Conservation (phyloP, 2,329 filamentous ascomycete species). For the Pseudogymnoascus sp. region DNA sequence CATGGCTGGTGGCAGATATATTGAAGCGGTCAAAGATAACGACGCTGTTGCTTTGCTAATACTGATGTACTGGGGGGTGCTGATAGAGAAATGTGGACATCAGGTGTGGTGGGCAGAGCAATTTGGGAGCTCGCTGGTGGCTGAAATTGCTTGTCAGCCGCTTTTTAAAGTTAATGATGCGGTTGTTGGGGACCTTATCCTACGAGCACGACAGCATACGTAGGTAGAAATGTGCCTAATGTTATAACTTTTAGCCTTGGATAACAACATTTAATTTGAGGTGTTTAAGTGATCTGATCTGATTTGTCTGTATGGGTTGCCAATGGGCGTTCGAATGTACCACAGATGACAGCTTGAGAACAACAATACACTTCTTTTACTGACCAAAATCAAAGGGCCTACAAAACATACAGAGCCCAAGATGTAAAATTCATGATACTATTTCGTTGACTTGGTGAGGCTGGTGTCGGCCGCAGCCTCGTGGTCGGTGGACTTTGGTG, state of each 20-base stretch:
- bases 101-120: constrained; percentile 18
- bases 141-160: constrained; percentile 14
- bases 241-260: neutral
- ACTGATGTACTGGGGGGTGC: constrained; percentile 20
- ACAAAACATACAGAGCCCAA: neutral
- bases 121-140: constrained; percentile 17
- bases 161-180: neutral
- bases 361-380: neutral
- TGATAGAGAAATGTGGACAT: constrained; percentile 15
- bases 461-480: neutral
- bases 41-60: constrained; percentile 18
- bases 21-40: constrained; percentile 14
- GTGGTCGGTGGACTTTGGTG: neutral
- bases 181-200: neutral
- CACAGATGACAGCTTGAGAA: neutral
- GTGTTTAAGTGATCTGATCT: neutral
- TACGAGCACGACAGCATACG: neutral
- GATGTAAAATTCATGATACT: neutral
- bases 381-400: neutral
- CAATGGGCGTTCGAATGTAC: neutral
- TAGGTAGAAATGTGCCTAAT: neutral
- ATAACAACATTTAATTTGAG: neutral
- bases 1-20: constrained; percentile 18
- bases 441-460: neutral
- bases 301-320: neutral